Percentiles rank a stretch among this genome's conserved stretches.
Conservation (phyloP, 2,329 filamentous ascomycete species). For the Neofusicoccum laricinum region DNA sequence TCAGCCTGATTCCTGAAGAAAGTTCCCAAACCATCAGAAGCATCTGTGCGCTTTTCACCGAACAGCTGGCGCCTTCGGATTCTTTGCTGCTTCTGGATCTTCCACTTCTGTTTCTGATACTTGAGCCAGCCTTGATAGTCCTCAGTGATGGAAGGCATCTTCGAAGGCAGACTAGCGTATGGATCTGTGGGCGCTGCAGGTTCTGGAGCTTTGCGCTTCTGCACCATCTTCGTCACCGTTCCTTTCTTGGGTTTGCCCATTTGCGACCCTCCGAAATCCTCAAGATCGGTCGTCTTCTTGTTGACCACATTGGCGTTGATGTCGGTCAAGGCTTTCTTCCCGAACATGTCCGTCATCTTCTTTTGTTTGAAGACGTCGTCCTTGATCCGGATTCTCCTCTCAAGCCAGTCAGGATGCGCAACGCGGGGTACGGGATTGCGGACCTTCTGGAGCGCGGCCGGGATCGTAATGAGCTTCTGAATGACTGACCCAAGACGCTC, state of each 20-base stretch:
- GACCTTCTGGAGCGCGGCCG: conserved; percentile 91
- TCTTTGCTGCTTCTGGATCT: conserved; percentile 89
- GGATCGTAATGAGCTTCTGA: conserved; percentile 98
- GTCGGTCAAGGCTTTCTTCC: conserved; percentile 68
- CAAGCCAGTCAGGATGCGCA: conserved; percentile 93
- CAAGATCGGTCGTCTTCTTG: conserved; percentile 66
- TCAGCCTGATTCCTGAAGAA: conserved; percentile 93
- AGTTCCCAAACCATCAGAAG: conserved; percentile 61
- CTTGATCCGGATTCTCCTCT: conserved; percentile 87
- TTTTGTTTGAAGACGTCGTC: conserved; percentile 98
- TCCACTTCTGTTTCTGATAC: conserved; percentile 99
- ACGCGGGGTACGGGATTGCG: conserved; percentile 92
- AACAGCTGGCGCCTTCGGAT: conserved; percentile 85
- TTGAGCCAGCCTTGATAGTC: conserved; percentile 85
- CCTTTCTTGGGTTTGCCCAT: conserved; percentile 57
- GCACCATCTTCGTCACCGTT: conserved; percentile 43
- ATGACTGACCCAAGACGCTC: conserved; percentile 96
- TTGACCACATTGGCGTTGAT: conserved; percentile 63
- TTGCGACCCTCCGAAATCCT: conserved; percentile 73
- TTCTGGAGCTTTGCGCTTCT: conserved; percentile 50
- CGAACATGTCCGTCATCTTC: conserved; percentile 94
- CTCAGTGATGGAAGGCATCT: conserved; percentile 79
- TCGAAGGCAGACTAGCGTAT: conserved; percentile 74
- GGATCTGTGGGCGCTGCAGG: conserved; percentile 61
- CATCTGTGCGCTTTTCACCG: conserved; percentile 70